These are phyloP conservation scores for Tanacetum coccineum DNA, from an alignment of 129 eudicot genomes.

Conservation along the genomic window DNA sequence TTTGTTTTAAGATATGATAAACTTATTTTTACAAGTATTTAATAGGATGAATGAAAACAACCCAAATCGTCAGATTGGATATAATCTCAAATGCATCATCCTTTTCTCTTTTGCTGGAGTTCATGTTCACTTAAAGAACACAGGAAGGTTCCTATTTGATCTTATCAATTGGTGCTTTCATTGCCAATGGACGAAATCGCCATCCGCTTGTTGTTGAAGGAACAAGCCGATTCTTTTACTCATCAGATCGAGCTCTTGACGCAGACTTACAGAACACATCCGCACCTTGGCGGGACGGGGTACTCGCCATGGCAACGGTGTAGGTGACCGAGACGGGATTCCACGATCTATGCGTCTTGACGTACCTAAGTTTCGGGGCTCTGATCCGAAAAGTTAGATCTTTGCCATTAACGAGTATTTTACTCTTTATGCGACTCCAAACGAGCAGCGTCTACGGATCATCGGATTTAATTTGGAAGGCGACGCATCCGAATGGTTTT, in stretches of 20 bases:
- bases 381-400: no score
- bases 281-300: constrained; percentile 2
- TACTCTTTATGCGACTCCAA: background rate
- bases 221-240: constrained; percentile 12
- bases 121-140: no score
- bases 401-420: no score
- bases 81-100: no score
- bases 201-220: constrained; percentile 6
- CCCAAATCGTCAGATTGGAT: no score
- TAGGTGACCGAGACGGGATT: constrained; percentile 10
- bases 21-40: no score
- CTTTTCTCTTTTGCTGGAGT: no score
- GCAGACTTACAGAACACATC: background rate
- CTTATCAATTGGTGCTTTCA: no score
- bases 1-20: no score
- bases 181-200: constrained; percentile 13
- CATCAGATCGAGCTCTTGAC: constrained; percentile 12
- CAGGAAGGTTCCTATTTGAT: no score
- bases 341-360: constrained; percentile 9
- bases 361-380: no score
- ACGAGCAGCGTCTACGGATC: background rate
- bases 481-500: background rate
- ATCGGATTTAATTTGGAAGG: background rate
- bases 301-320: constrained; percentile 6
- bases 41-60: no score